Percentiles rank a stretch among this genome's conserved stretches.
phyloP scores from a whole-genome alignment of 108 stramenopile species.

The Cyclostephanos invisitatus region DNA sequence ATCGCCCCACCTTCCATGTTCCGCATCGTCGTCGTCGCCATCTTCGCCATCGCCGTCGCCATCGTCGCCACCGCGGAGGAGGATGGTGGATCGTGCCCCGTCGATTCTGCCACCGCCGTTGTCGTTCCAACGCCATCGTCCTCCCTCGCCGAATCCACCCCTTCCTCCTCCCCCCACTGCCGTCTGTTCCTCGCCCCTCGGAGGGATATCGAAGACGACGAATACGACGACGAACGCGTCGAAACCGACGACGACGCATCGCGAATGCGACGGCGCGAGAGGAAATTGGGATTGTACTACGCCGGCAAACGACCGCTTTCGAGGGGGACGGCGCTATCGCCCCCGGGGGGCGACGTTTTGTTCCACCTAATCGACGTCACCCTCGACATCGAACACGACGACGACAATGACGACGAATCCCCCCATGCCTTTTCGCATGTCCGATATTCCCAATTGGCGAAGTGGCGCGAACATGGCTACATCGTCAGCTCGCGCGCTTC shows the following conservation, averaged over 20 bases:
- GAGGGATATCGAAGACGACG: not conserved
- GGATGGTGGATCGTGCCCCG: not conserved
- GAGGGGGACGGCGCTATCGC: not conserved
- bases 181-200: slow-evolving; percentile 1
- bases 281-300: not conserved
- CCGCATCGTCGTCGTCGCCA: not conserved
- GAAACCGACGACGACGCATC: not conserved
- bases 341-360: slow-evolving; percentile 18
- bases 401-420: not conserved
- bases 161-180: not conserved
- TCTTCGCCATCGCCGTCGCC: not conserved
- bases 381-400: not conserved
- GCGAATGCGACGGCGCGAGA: not conserved
- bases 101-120: no score
- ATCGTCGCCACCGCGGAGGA: no score
- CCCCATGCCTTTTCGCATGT: not conserved
- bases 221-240: not conserved
- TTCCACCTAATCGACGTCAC: slow-evolving; percentile 36
- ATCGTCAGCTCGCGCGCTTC: slow-evolving; percentile 20
- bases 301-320: not conserved
- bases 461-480: slow-evolving; percentile 22
- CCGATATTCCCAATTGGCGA: not conserved
- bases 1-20: no score
- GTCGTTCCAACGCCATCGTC: not conserved
- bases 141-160: not conserved